Evolutionary conservation across 805 yeast species (phyloP).

Genomic region (Sugiyamaella marilandica): DNA sequence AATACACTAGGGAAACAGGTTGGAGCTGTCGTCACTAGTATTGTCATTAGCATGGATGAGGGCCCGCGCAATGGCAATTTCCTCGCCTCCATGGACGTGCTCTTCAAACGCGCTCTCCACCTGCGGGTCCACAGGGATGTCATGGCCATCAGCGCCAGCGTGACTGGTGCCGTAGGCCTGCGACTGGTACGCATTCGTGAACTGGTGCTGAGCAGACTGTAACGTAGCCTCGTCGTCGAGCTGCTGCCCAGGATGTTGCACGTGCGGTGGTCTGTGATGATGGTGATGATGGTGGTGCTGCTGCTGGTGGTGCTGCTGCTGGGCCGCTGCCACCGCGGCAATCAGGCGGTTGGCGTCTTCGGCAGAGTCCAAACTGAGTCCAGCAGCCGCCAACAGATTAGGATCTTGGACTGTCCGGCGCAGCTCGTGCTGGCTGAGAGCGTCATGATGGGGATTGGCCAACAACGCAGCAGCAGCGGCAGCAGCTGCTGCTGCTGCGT

Average conservation of each 20-base stretch:
- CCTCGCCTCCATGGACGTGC: constrained; percentile 40
- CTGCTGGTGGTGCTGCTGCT: constrained; percentile 13
- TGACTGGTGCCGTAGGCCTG: constrained; percentile 14
- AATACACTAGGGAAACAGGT: not conserved
- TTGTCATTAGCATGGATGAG: constrained; percentile 53
- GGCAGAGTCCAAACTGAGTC: not conserved
- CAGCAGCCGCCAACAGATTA: not conserved
- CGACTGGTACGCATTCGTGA: not conserved
- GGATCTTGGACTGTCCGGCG: constrained; percentile 1
- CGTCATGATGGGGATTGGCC: not conserved
- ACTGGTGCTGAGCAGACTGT: constrained; percentile 6
- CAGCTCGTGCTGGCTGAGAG: not conserved
- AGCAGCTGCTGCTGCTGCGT: constrained; percentile 28
- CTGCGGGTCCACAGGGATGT: constrained; percentile 52
- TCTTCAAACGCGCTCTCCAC: constrained; percentile 45
- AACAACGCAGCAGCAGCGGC: constrained; percentile 3
- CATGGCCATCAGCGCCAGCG: not conserved
- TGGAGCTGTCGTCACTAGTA: constrained; percentile 11
- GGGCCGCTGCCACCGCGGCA: constrained; percentile 5
- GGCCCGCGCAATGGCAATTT: constrained; percentile 62
- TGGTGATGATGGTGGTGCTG: constrained; percentile 12
- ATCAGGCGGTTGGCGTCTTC: not conserved
- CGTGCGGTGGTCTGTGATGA: constrained; percentile 2
- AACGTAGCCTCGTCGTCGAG: constrained; percentile 12
- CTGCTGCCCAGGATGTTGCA: constrained; percentile 18